These are phyloP conservation scores for Pseudonitzschia multiseries DNA, from an alignment of 108 stramenopile genomes.

Conservation along the genomic window DNA sequence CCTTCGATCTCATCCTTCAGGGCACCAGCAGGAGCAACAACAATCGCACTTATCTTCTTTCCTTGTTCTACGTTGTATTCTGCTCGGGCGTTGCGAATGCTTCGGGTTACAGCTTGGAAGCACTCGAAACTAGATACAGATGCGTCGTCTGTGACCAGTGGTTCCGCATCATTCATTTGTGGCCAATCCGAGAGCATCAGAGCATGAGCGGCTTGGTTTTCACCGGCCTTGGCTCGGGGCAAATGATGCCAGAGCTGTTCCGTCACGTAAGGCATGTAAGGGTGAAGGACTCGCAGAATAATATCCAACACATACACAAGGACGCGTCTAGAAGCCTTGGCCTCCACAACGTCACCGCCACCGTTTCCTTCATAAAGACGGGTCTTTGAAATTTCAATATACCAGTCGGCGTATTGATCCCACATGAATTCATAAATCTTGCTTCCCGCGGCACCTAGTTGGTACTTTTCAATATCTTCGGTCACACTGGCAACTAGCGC, in stretches of 20 bases:
- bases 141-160: constrained; percentile 62
- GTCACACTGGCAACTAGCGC: constrained; percentile 81
- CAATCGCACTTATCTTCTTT: constrained; percentile 77
- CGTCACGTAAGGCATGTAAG: constrained; percentile 98
- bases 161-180: constrained; percentile 70
- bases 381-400: constrained; percentile 92
- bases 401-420: constrained; percentile 98
- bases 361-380: constrained; percentile 84
- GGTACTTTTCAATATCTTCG: constrained; percentile 83
- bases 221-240: constrained; percentile 50
- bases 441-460: constrained; percentile 84
- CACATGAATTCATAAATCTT: constrained; percentile 94
- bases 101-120: constrained; percentile 85
- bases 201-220: constrained; percentile 62
- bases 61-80: constrained; percentile 91
- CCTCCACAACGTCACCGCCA: constrained; percentile 66
- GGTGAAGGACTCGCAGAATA: constrained; percentile 92
- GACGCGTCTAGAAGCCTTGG: constrained; percentile 81
- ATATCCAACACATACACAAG: constrained; percentile 95
- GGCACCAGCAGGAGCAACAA: constrained; percentile 58
- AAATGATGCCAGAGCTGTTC: constrained; percentile 98
- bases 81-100: constrained; percentile 88
- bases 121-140: constrained; percentile 73
- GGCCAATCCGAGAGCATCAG: constrained; percentile 90
- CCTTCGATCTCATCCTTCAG: constrained; percentile 60